phyloP scores from a whole-genome alignment of 1,284 basidiomycete genomes.

The Ganoderma sinense region DNA sequence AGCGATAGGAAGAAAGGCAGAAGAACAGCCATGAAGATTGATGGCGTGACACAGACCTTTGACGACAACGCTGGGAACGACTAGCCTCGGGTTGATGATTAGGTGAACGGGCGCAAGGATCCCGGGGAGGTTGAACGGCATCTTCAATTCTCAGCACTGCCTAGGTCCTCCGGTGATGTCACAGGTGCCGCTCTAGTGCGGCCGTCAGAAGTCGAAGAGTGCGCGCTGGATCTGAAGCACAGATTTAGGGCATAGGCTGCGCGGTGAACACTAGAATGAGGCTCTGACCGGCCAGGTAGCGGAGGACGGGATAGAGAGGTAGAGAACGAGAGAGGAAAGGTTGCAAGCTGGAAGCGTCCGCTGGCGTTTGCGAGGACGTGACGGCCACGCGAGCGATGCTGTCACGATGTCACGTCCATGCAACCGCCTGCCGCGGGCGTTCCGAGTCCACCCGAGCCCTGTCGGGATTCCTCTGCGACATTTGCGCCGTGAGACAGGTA shows the following conservation, averaged over 20 bases:
- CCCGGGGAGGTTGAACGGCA: constrained; percentile 84
- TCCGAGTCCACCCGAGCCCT: background rate
- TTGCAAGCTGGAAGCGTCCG: background rate
- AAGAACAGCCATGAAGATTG: background rate
- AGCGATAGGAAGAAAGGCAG: background rate
- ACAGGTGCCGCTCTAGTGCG: background rate
- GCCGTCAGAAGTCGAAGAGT: background rate
- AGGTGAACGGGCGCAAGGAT: constrained; percentile 79
- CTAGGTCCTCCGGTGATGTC: background rate
- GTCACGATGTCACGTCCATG: background rate
- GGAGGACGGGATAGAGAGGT: background rate
- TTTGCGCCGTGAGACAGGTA: too few species aligned
- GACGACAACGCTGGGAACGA: constrained; percentile 77
- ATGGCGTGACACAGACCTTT: constrained; percentile 61
- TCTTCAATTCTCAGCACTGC: constrained; percentile 35
- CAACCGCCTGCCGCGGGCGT: background rate
- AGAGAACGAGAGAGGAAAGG: background rate
- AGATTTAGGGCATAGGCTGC: background rate
- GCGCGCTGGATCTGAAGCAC: background rate
- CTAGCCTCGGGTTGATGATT: constrained; percentile 73
- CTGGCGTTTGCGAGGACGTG: constrained; percentile 3
- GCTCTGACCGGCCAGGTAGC: background rate
- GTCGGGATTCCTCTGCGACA: too few species aligned
- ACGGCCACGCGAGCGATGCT: background rate
- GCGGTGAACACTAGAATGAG: background rate